Evolutionary conservation across 129 eudicot species (phyloP), one percentile per base, ranked within the genome.

Genomic region (Chrysanthemum seticuspe): DNA sequence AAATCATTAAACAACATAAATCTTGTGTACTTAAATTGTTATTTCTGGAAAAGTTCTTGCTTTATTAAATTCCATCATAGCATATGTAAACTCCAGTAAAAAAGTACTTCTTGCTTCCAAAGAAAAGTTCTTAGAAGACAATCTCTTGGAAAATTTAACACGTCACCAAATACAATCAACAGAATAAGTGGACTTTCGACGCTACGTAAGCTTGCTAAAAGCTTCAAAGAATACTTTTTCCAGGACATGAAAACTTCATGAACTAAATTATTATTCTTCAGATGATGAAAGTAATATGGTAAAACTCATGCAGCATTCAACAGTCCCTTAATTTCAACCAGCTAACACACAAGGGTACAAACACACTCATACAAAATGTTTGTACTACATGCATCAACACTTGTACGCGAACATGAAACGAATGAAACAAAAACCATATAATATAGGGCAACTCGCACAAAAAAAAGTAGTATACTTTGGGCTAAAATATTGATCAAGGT

Each of bases 361-460:
- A 3, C 67, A 62, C 51, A 51, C 10, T 45, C 64, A 70, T 64
- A 54, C 63, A 63, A 34, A 63, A 74, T 58, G 68, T 8, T 71
- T 71, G 68, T 44, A 59, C 68, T 5, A 23, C 76, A 72, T 58
- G 68, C 76, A 58, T 59, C 31, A 60, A 72, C 68, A 57, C 47
- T 59, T 72, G 76, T 40, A 45, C 59, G 25, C 5, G 7, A 16
- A 16, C 58, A 4, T 53, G 58, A 3, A 12, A 53, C 15, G 14
- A 2, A n/a, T 12, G 15, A 52, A 52, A 52, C 57, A 14, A 53
- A 53, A 53, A 53, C 36, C 5, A 31, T 31, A 31, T 31, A 4
- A 31, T 31, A 31, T 31, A 4, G 36, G 36, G 36, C 36, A 31
- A 31, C 36, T 31, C 36, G 36, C 36, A 31, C 36, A 31, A 31